phyloP scores from a whole-genome alignment of 176 grass and related monocot species.

The Otatea glauca region DNA sequence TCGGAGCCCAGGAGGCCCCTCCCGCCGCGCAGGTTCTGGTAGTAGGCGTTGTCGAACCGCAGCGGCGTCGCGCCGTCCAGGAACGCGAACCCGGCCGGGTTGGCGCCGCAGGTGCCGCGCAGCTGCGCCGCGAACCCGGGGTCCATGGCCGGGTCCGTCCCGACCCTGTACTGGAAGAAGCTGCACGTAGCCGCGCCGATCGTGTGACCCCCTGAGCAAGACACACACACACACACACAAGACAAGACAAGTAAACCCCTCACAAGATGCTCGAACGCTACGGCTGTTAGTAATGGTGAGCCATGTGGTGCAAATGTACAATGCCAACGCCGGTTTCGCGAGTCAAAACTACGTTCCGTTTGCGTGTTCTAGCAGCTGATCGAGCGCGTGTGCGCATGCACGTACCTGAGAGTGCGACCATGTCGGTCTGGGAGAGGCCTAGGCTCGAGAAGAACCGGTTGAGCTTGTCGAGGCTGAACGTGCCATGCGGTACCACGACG shows the following conservation, averaged over 20 bases:
- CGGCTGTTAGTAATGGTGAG: not conserved
- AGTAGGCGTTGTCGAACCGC: conserved; percentile 67
- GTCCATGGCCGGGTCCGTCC: conserved; percentile 45
- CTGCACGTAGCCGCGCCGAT: conserved; percentile 51
- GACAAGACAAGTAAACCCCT: not conserved
- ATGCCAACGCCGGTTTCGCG: not conserved
- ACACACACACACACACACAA: not conserved
- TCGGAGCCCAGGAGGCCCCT: conserved; percentile 66
- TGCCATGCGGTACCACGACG: conserved; percentile 58
- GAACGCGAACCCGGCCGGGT: conserved; percentile 38
- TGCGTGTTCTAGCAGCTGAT: not conserved
- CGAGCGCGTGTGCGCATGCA: not conserved
- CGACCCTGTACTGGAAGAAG: conserved; percentile 48
- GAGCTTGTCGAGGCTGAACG: conserved; percentile 64
- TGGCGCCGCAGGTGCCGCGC: conserved; percentile 22
- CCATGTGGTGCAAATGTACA: not conserved
- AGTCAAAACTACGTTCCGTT: not conserved
- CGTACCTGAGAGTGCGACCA: conserved; percentile 71
- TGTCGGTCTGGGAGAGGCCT: conserved; percentile 64
- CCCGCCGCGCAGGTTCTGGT: conserved; percentile 52
- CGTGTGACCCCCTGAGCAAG: conserved; percentile 55
- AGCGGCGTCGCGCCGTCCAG: conserved; percentile 56
- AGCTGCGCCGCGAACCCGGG: conserved; percentile 42
- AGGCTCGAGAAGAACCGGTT: conserved; percentile 55
- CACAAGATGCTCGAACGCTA: not conserved